Conservation (phyloP, 2,329 filamentous ascomycete genomes). For the Teratosphaeria pseudoeucalypti region DNA sequence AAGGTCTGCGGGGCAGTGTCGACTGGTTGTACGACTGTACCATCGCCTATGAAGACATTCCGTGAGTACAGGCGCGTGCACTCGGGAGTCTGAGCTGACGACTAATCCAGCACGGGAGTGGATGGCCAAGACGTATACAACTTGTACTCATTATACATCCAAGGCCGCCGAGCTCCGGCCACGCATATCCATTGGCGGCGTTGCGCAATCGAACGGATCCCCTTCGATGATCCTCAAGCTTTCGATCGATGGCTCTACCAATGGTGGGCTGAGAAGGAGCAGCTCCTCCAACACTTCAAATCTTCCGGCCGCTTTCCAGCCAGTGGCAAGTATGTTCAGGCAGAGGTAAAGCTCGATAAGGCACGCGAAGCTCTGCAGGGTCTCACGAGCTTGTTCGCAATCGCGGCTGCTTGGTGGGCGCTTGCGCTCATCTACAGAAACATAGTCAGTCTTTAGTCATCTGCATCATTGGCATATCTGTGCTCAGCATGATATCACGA, state of each 20-base stretch:
- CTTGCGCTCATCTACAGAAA: neutral
- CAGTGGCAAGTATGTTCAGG: neutral
- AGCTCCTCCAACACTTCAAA: neutral
- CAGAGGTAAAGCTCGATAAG: neutral
- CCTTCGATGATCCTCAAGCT: constrained; percentile 55
- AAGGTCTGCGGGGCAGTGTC: constrained; percentile 59
- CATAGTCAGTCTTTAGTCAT: neutral
- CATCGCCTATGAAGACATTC: constrained; percentile 81
- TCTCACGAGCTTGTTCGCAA: neutral
- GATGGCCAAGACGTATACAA: constrained; percentile 81
- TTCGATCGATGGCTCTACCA: constrained; percentile 74
- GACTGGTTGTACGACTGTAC: constrained; percentile 86
- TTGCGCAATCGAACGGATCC: constrained; percentile 69
- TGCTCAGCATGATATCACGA: too few species aligned
- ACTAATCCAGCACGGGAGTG: constrained; percentile 33
- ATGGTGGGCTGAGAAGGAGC: constrained; percentile 69
- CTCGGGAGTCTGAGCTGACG: constrained; percentile 3
- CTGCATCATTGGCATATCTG: neutral
- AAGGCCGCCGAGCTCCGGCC: constrained; percentile 75
- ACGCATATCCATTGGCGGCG: constrained; percentile 92
- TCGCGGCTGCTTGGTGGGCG: neutral
- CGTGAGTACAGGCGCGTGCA: constrained; percentile 50
- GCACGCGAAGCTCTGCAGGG: neutral
- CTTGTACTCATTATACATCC: constrained; percentile 69
- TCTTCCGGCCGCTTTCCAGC: neutral